These are phyloP conservation scores for Fusarium verticillioides DNA, from an alignment of 2,329 filamentous ascomycete genomes.

Conservation along the genomic window DNA sequence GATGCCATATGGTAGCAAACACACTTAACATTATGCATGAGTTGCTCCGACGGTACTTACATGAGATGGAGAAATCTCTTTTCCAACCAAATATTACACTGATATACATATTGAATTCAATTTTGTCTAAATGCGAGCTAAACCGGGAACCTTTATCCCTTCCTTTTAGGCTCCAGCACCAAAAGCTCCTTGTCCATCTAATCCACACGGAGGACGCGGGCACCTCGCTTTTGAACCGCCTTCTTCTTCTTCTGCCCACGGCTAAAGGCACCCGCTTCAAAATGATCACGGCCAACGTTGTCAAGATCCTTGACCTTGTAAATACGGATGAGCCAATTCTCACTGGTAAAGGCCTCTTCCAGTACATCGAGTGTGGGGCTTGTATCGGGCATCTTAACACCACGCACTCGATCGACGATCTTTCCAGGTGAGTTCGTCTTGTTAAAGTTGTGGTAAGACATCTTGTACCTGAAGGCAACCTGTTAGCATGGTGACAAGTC, in stretches of 20 bases:
- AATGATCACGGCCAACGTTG: slow-evolving; percentile 92
- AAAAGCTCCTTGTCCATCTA: slow-evolving; percentile 53
- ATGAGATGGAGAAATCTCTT: slow-evolving; percentile 22
- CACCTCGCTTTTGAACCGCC: slow-evolving; percentile 75
- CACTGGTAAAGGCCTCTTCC: slow-evolving; percentile 97
- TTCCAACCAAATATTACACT: slow-evolving; percentile 47
- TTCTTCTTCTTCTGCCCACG: slow-evolving; percentile 88
- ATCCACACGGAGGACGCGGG: slow-evolving; percentile 77
- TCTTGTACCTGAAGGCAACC: slow-evolving; percentile 84
- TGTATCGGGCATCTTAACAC: slow-evolving; percentile 80
- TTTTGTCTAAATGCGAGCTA: slow-evolving; percentile 49
- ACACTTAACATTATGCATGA: not conserved
- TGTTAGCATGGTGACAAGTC: slow-evolving; percentile 18
- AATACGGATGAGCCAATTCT: slow-evolving; percentile 99
- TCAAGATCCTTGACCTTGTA: slow-evolving; percentile 99
- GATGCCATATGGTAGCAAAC: slow-evolving; percentile 9
- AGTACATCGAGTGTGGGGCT: slow-evolving; percentile 87
- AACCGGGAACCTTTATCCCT: slow-evolving; percentile 35
- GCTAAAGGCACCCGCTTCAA: slow-evolving; percentile 74
- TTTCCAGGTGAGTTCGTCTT: slow-evolving; percentile 91
- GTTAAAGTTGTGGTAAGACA: slow-evolving; percentile 99
- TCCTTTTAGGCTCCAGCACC: slow-evolving; percentile 22
- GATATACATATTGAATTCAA: slow-evolving; percentile 52
- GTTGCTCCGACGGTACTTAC: not conserved
- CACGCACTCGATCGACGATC: slow-evolving; percentile 89